Base-by-base conservation (phyloP, 2,329 filamentous ascomycete genomes). In the Talaromyces sp. region DNA sequence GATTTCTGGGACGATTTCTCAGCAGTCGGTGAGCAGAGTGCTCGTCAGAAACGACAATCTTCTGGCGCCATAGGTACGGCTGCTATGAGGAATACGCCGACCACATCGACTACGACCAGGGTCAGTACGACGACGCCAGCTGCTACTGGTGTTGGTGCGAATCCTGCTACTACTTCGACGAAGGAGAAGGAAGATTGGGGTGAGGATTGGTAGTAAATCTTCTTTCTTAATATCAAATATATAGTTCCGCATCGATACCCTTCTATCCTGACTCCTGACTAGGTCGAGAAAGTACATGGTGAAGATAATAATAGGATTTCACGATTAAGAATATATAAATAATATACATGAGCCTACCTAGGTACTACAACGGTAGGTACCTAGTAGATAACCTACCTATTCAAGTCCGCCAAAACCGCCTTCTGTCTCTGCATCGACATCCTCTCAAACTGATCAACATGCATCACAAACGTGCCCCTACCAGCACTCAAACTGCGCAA, bases 1-100 rank as follows among this genome's bases (percentile, higher is more conserved):
- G 88, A 89, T 64, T 96, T 96, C 75, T 97, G 92, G 92, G 92
- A 96, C 70, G 88, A 88, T 65, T 96, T 97, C 74, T 87, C 91
- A 0, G 84, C 82, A 63, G 69, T 60, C 58, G 66, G 35, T 61
- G 69, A 52, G 63, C 51, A 54, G 41, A 60, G 36, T 59, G 56
- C 37, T 59, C 60, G 58, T 39, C 54, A 57, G n/a, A 61, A 76
- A 65, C 22, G 69, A 65, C 33, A 65, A 61, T 76, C 77, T 39
- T 39, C 36, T 48, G 81, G 80, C 53, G 75, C 77, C 31, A 81
- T 87, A 62, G 85, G 85, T 8, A 88, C 85, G n/a, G 80, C 79
- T 62, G 84, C 84, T 17, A 82, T 87, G 78, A 85, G 82, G 70
- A 82, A 80, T 65, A 69, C 67, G 5, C 69, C 65, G 50, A 62